Evolutionary conservation across 345 rosid species (phyloP).

Genomic region (Crucihimalaya himalaica): DNA sequence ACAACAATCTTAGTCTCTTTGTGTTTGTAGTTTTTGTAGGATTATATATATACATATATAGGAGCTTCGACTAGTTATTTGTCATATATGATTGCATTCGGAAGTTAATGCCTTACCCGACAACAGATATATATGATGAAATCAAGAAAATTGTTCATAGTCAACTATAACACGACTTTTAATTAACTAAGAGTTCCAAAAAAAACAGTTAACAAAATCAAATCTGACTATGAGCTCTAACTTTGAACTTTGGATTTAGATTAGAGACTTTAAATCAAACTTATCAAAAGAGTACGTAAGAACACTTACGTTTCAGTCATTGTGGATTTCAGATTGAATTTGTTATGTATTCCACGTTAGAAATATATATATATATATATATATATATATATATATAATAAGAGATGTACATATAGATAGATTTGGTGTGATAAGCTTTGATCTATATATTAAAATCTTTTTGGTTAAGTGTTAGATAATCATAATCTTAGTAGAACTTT

Average conservation of each 20-base stretch:
- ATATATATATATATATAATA: too few relatives aligned
- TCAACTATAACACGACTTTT: slow-evolving; percentile 36
- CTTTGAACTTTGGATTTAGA: not conserved
- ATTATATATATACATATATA: slow-evolving; percentile 15
- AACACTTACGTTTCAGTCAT: not conserved
- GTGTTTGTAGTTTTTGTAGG: slow-evolving; percentile 37
- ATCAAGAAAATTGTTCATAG: slow-evolving; percentile 19
- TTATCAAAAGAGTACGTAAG: not conserved
- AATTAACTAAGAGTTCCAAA: slow-evolving; percentile 3
- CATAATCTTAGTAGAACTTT: not conserved
- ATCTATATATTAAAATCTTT: not conserved
- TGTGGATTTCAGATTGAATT: not conserved
- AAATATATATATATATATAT: too few relatives aligned
- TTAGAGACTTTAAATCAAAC: not conserved
- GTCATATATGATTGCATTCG: slow-evolving; percentile 36
- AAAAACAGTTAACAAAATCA: not conserved
- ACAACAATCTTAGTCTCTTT: slow-evolving; percentile 38
- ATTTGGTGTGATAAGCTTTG: not conserved
- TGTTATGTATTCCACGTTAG: not conserved
- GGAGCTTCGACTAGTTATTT: slow-evolving; percentile 28
- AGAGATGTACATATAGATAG: not conserved
- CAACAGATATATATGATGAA: slow-evolving; percentile 26
- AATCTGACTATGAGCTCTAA: not conserved
- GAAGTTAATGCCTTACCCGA: slow-evolving; percentile 33
- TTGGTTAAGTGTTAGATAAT: not conserved